Percentiles rank a stretch among this genome's conserved stretches.
phyloP scores from a whole-genome alignment of 495 filamentous ascomycete species.

The Pseudoneurospora amorphoporcata region DNA sequence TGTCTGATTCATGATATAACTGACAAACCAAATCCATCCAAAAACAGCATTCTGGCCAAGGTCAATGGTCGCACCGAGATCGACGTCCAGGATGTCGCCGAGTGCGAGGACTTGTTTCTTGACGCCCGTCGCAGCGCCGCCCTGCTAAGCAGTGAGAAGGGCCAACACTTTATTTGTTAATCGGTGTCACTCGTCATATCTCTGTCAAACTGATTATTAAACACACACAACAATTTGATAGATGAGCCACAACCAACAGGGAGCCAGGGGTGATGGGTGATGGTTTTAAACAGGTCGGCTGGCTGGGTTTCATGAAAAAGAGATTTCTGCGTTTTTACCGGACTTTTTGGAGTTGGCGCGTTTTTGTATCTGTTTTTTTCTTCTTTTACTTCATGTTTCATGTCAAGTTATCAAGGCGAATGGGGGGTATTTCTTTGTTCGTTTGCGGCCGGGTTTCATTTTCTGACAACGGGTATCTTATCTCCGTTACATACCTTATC shows the following conservation, averaged over 20 bases:
- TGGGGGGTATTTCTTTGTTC: not conserved
- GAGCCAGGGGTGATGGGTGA: not conserved
- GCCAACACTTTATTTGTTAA: slow-evolving; percentile 50
- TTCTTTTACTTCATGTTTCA: not conserved
- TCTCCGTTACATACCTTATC: not conserved
- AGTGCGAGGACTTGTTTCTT: slow-evolving; percentile 83
- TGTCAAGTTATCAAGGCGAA: not conserved
- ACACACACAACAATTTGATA: slow-evolving; percentile 20
- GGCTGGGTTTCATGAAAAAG: slow-evolving; percentile 20
- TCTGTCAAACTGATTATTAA: slow-evolving; percentile 17
- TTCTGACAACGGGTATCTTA: not conserved
- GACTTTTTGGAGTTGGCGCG: slow-evolving; percentile 15
- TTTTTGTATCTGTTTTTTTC: slow-evolving; percentile 5
- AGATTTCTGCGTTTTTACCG: slow-evolving; percentile 10
- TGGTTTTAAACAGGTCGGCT: slow-evolving; percentile 1
- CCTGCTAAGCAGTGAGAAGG: slow-evolving; percentile 54
- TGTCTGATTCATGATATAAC: too few species aligned
- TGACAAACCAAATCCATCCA: too few species aligned
- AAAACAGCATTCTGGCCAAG: slow-evolving; percentile 42
- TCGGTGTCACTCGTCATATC: not conserved
- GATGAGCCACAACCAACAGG: slow-evolving; percentile 4
- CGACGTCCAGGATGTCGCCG: slow-evolving; percentile 71
- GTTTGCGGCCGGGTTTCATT: not conserved
- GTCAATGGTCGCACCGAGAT: slow-evolving; percentile 65
- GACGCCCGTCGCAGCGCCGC: slow-evolving; percentile 76